Conservation (phyloP, 1,284 basidiomycete genomes). For the Somion occarium region DNA sequence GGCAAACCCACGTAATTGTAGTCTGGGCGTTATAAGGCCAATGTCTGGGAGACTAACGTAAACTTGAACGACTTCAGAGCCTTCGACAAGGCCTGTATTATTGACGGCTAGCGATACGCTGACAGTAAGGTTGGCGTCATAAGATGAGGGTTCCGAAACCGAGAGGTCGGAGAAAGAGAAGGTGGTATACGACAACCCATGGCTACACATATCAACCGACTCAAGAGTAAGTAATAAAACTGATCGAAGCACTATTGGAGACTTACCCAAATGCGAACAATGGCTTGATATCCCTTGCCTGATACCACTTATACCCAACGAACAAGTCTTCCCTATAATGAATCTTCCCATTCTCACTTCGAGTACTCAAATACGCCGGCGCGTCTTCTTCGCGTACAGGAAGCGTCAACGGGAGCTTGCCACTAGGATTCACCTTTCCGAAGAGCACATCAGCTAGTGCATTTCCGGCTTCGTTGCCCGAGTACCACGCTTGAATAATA, state of each 20-base stretch:
- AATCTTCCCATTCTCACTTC: conserved; percentile 61
- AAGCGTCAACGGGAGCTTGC: conserved; percentile 65
- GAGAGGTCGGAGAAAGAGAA: conserved; percentile 52
- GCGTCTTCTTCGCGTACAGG: conserved; percentile 62
- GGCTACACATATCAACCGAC: conserved; percentile 33
- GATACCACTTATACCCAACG: conserved; percentile 72
- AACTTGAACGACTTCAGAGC: conserved; percentile 66
- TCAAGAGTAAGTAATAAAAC: too few relatives aligned
- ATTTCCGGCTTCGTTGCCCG: conserved; percentile 73
- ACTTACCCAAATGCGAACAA: conserved; percentile 66
- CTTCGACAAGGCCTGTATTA: conserved; percentile 52
- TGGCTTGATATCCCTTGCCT: conserved; percentile 50
- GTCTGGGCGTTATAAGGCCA: conserved; percentile 48
- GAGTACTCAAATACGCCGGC: conserved; percentile 56
- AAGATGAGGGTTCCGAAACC: conserved; percentile 26
- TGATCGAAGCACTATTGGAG: too few relatives aligned
- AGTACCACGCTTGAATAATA: conserved; percentile 64
- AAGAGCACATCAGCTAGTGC: conserved; percentile 71
- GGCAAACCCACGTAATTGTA: conserved; percentile 56
- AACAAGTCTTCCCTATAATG: conserved; percentile 63
- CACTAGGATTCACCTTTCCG: conserved; percentile 69
- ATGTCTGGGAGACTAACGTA: conserved; percentile 57
- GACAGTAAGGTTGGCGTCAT: conserved; percentile 21
- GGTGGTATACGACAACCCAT: conserved; percentile 70
- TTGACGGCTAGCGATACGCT: conserved; percentile 41